These are phyloP conservation scores for Endoconidiophora laricicola DNA, from an alignment of 2,329 filamentous ascomycete species.

Conservation along the genomic window DNA sequence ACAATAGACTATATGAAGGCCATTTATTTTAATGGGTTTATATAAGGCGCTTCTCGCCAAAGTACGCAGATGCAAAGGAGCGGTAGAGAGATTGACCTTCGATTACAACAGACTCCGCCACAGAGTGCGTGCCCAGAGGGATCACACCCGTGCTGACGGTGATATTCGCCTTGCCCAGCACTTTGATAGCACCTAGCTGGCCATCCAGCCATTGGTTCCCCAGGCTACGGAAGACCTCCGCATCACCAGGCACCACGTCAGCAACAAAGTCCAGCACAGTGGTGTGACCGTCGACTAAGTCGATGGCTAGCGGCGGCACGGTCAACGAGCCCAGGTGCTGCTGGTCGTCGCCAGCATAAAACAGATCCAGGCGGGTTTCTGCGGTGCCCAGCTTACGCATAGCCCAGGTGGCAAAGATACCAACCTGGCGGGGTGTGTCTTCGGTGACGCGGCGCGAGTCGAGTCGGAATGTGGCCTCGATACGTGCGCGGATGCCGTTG, in stretches of 20 bases:
- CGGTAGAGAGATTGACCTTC: constrained; percentile 64
- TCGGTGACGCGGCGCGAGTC: constrained; percentile 62
- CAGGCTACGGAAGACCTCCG: constrained; percentile 60
- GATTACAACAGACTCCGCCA: constrained; percentile 62
- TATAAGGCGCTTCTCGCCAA: constrained; percentile 37
- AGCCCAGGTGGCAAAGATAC: constrained; percentile 64
- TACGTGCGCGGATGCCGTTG: constrained; percentile 58
- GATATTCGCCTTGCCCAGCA: constrained; percentile 59
- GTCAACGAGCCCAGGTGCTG: constrained; percentile 59
- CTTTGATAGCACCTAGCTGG: constrained; percentile 49
- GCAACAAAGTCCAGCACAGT: constrained; percentile 67
- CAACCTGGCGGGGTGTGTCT: constrained; percentile 55
- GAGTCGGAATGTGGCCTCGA: constrained; percentile 68
- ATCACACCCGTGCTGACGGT: constrained; percentile 65
- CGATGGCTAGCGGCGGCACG: constrained; percentile 59
- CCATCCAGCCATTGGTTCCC: constrained; percentile 83
- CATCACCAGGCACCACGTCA: constrained; percentile 58
- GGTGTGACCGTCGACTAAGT: constrained; percentile 58
- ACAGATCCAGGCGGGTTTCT: constrained; percentile 56
- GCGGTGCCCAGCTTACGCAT: constrained; percentile 60
- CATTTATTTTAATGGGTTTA: constrained; percentile 14
- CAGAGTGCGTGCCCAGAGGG: constrained; percentile 56
- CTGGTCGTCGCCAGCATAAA: constrained; percentile 63
- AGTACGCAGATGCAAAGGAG: constrained; percentile 42
- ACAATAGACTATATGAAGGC: constrained; percentile 13